Evolutionary conservation across 225 moss, liverwort and hornwort species (phyloP).

Genomic region (Rhytidiadelphus loreus): DNA sequence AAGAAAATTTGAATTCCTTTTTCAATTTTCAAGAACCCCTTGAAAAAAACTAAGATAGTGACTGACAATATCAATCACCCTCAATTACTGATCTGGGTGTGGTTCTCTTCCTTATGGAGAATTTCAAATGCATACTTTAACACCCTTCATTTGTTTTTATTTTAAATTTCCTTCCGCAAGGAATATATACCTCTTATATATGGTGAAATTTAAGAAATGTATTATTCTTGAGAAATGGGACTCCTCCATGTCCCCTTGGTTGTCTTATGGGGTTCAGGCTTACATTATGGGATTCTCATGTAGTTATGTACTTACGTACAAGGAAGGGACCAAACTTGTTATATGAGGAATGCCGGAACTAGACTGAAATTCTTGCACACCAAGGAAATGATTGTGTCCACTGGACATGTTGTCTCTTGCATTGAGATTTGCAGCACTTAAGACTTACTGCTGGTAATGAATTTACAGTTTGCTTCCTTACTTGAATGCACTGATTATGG

Average conservation of each 20-base stretch:
- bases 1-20: not conserved
- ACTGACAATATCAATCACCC: not conserved
- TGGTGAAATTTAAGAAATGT: not conserved
- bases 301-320: fast-evolving
- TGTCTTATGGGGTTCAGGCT: not conserved
- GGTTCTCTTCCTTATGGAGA: fast-evolving
- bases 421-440: not conserved
- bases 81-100: too few relatives aligned
- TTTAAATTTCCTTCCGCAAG: not conserved
- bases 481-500: not conserved
- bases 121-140: too few relatives aligned
- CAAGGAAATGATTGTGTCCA: not conserved
- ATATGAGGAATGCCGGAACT: not conserved
- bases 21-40: not conserved
- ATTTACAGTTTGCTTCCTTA: not conserved
- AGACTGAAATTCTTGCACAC: not conserved
- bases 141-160: not conserved
- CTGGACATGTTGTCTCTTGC: not conserved
- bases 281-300: not conserved
- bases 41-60: not conserved
- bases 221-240: not conserved
- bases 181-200: not conserved
- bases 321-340: not conserved
- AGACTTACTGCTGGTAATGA: not conserved
- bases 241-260: not conserved